These are phyloP conservation scores for Sporopachydermia quercuum DNA, from an alignment of 805 yeast genomes.

Conservation along the genomic window DNA sequence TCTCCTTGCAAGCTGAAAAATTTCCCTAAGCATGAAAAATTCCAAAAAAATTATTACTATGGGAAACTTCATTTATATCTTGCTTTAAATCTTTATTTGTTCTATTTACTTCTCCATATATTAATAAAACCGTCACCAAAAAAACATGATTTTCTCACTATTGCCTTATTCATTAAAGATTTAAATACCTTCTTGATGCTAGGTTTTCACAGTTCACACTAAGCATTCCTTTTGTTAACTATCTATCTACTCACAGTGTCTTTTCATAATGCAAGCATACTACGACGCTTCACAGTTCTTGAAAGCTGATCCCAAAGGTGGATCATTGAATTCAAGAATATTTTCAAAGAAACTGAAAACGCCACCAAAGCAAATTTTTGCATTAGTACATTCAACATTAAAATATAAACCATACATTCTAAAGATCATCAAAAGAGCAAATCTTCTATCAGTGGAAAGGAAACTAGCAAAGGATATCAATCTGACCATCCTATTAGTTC, in stretches of 20 bases:
- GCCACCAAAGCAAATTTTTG: conserved; percentile 77
- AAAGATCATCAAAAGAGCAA: conserved; percentile 50
- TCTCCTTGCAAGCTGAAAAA: neutral
- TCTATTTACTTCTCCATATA: no score
- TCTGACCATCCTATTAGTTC: conserved; percentile 52
- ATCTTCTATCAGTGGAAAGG: conserved; percentile 37
- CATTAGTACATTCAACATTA: conserved; percentile 66
- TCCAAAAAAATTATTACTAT: neutral
- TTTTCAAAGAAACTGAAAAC: conserved; percentile 37
- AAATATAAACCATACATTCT: conserved; percentile 52
- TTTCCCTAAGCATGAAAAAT: neutral
- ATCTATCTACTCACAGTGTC: no score
- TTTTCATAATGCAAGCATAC: conserved; percentile 25
- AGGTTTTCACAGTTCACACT: no score
- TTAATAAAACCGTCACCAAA: no score
- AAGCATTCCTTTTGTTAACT: neutral
- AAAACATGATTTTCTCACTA: no score
- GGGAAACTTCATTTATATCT: no score
- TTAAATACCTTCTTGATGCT: no score
- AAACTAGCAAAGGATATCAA: conserved; percentile 28
- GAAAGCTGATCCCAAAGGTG: conserved; percentile 26
- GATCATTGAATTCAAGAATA: conserved; percentile 39
- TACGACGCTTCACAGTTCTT: conserved; percentile 28
- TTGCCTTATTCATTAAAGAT: no score
- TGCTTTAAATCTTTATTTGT: no score